Conservation (phyloP, 192 early-diverging fungal genomes). For the Diversispora eburnea region DNA sequence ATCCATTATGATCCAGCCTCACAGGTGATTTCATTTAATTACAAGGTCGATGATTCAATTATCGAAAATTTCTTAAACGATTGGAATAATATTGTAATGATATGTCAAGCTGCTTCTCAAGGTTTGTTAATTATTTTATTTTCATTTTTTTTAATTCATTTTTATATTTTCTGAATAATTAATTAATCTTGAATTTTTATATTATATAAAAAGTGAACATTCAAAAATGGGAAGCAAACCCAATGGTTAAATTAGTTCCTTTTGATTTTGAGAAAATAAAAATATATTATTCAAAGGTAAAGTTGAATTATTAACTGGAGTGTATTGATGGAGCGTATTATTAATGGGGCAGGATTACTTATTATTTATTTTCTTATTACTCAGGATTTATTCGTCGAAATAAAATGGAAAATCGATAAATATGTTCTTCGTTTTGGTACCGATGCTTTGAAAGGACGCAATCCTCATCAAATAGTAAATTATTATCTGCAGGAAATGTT, state of each 20-base stretch:
- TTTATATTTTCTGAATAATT: background rate
- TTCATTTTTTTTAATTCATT: background rate
- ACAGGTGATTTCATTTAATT: background rate
- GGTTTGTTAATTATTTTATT: background rate
- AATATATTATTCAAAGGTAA: too few species aligned
- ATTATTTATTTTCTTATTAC: background rate
- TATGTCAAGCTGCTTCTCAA: slow-evolving; percentile 14
- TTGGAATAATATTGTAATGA: slow-evolving; percentile 11
- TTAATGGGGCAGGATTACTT: background rate
- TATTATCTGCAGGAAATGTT: background rate
- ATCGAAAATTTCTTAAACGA: slow-evolving; percentile 3
- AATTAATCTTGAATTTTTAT: background rate
- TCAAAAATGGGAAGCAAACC: too few species aligned
- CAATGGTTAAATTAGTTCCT: too few species aligned
- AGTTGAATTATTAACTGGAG: background rate
- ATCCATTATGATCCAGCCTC: background rate
- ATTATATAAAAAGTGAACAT: background rate
- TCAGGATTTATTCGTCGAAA: background rate
- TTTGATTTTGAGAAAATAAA: too few species aligned
- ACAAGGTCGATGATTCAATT: background rate
- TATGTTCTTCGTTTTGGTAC: background rate
- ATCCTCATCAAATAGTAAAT: background rate
- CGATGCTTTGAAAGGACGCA: background rate
- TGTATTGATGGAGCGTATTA: background rate
- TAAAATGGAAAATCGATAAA: background rate